Evolutionary conservation across 495 filamentous ascomycete species (phyloP).

Genomic region (Geoglossum glabrum): DNA sequence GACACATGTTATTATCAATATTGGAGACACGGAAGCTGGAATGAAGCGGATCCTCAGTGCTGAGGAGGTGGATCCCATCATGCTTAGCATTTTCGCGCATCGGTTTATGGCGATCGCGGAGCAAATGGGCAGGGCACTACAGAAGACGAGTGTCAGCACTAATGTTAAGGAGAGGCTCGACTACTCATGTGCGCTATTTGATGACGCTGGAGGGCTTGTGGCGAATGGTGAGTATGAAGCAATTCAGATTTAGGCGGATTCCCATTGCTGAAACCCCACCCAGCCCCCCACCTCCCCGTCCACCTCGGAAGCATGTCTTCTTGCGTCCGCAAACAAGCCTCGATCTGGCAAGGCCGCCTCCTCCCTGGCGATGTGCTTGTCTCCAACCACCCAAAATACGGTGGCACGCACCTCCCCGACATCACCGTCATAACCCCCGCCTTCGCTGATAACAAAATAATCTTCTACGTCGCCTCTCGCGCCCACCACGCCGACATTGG

Average conservation of each 20-base stretch:
- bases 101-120: constrained; percentile 98
- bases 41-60: constrained; percentile 20
- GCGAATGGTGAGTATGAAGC: constrained; percentile 41
- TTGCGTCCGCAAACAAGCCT: constrained; percentile 77
- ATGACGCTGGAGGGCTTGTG: constrained; percentile 72
- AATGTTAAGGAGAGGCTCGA: constrained; percentile 97
- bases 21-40: constrained; percentile 19
- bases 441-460: constrained; percentile 67
- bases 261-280: not conserved
- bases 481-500: constrained; percentile 97
- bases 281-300: constrained; percentile 75
- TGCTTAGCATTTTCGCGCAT: constrained; percentile 88
- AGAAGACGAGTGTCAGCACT: constrained; percentile 93
- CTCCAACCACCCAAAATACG: constrained; percentile 87
- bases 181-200: constrained; percentile 92
- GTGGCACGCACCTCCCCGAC: constrained; percentile 75
- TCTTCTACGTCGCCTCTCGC: constrained; percentile 91
- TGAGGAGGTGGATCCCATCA: constrained; percentile 60
- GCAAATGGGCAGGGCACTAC: constrained; percentile 88
- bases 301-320: constrained; percentile 91
- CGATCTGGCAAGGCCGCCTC: constrained; percentile 80
- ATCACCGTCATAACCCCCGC: constrained; percentile 91
- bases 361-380: constrained; percentile 87
- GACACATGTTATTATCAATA: constrained; percentile 54
- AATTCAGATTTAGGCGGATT: not conserved